phyloP scores from a whole-genome alignment of 805 yeast species.

The Starmerella bombi region DNA sequence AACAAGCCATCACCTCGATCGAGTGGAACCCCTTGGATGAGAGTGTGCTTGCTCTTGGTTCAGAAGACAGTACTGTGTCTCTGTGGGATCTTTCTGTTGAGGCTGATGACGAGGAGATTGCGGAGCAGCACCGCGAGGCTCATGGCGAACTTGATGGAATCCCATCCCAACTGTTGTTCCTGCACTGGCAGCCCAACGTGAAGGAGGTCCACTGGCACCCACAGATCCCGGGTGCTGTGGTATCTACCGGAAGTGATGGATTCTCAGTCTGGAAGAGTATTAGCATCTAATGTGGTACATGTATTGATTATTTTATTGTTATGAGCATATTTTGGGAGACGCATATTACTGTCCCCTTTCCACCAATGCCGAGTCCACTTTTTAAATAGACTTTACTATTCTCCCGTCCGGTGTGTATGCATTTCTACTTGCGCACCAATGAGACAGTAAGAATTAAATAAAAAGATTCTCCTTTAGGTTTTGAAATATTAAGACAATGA shows the following conservation, averaged over 20 bases:
- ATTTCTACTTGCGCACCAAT: too few relatives aligned
- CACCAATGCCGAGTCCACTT: too few relatives aligned
- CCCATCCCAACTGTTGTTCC: slow-evolving; percentile 90
- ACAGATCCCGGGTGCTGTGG: slow-evolving; percentile 91
- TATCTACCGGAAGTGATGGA: slow-evolving; percentile 92
- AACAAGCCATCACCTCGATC: slow-evolving; percentile 81
- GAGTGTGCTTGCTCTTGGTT: slow-evolving; percentile 86
- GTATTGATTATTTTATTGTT: too few relatives aligned
- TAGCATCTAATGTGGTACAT: slow-evolving; percentile 56
- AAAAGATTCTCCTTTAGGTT: too few relatives aligned
- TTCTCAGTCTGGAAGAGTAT: slow-evolving; percentile 92
- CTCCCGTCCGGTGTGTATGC: too few relatives aligned
- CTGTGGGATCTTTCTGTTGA: slow-evolving; percentile 97
- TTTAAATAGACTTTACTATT: too few relatives aligned
- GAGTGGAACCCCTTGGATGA: slow-evolving; percentile 93
- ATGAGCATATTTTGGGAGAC: neutral
- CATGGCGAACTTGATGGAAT: slow-evolving; percentile 67
- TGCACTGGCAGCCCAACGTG: slow-evolving; percentile 96
- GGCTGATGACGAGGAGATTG: slow-evolving; percentile 94
- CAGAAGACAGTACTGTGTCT: slow-evolving; percentile 93
- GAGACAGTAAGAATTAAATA: too few relatives aligned
- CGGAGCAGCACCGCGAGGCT: slow-evolving; percentile 65
- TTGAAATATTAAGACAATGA: too few relatives aligned
- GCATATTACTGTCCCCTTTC: too few relatives aligned
- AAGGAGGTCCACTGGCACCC: slow-evolving; percentile 97